These are phyloP conservation scores for Trypanosoma lewisi DNA, from an alignment of 208 protist genomes.

Conservation along the genomic window DNA sequence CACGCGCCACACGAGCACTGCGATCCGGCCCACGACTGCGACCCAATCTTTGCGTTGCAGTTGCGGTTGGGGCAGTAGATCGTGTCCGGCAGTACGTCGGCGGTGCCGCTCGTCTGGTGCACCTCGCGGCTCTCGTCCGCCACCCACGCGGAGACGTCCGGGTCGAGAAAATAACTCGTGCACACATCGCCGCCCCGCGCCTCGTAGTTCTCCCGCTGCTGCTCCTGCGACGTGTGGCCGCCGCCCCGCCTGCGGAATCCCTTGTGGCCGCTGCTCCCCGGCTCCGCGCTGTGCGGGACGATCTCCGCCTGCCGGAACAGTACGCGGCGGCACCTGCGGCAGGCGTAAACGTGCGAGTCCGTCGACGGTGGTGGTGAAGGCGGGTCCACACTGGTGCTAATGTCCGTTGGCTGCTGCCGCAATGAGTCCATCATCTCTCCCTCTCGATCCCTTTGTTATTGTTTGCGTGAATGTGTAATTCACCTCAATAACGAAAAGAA, in stretches of 20 bases:
- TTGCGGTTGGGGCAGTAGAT: slow-evolving; percentile 74
- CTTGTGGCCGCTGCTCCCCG: slow-evolving; percentile 38
- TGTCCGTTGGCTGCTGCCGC: neutral
- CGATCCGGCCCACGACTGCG: slow-evolving; percentile 79
- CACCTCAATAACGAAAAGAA: neutral
- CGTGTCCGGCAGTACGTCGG: slow-evolving; percentile 65
- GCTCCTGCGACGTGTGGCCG: neutral
- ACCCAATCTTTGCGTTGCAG: slow-evolving; percentile 78
- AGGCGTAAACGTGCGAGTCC: slow-evolving; percentile 45
- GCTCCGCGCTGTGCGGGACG: slow-evolving; percentile 44
- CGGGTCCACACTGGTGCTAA: slow-evolving; percentile 1
- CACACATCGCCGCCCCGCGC: slow-evolving; percentile 23
- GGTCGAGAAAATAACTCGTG: slow-evolving; percentile 86
- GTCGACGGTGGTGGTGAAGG: slow-evolving; percentile 6
- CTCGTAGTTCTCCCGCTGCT: slow-evolving; percentile 2
- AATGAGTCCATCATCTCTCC: too few relatives aligned
- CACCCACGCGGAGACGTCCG: slow-evolving; percentile 68
- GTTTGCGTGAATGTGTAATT: neutral
- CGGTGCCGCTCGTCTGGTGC: slow-evolving; percentile 30
- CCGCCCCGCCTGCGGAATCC: slow-evolving; percentile 37
- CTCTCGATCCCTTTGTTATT: too few relatives aligned
- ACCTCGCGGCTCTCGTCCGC: slow-evolving; percentile 47
- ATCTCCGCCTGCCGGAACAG: slow-evolving; percentile 51
- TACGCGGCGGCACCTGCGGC: slow-evolving; percentile 48
- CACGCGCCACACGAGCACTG: slow-evolving; percentile 86